Evolutionary conservation across 1,284 basidiomycete genomes (phyloP), one percentile per base, ranked within the genome.

Genomic region (Marasmius oreades): DNA sequence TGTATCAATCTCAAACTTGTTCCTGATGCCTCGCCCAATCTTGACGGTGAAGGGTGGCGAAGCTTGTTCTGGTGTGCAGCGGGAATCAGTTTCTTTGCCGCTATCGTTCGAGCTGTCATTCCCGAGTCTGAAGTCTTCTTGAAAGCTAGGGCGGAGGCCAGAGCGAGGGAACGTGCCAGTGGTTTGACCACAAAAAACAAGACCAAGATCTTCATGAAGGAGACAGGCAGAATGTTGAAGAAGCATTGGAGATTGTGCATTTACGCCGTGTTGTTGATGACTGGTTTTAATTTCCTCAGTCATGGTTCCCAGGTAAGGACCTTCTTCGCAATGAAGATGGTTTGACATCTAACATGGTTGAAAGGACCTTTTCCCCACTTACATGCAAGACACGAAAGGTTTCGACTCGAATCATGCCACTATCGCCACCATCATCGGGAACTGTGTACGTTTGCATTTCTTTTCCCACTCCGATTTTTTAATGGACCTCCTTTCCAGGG

Each of bases 241-340:
- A 74, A 69, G 2, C 92, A 98, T 69, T 97, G 94, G 93, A 64
- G 87, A 12, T 71, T 92, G 28, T 93, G 88, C 70, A 86, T 98
- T 59, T 98, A 95, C 69, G 90, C 90, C 1, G 77, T 90, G 10
- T 67, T 92, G 46, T 75, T 92, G 52, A 90, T 91, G 88, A 84
- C 84, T 2, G 88, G 90, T 8, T 94, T 97, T 81, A 97, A 95
- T 77, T 98, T 97, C 79, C 77, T 95, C 60, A 90, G 89, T 4
- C 93, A 95, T 70, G 92, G 91, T 12, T 92, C 89, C 55, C 90
- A 91, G 66, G 75, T 73, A 69, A 60, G 16, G 24, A 11, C 50
- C 22, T 43, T 44, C 23, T 37, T 33, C 12, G 28, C n/a, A n/a
- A 14, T 20, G 18, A 20, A 2, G 26, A 7, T 31, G 26, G n/a